Base-by-base conservation (phyloP, 352 stramenopile genomes). In the Phytophthora capsici region DNA sequence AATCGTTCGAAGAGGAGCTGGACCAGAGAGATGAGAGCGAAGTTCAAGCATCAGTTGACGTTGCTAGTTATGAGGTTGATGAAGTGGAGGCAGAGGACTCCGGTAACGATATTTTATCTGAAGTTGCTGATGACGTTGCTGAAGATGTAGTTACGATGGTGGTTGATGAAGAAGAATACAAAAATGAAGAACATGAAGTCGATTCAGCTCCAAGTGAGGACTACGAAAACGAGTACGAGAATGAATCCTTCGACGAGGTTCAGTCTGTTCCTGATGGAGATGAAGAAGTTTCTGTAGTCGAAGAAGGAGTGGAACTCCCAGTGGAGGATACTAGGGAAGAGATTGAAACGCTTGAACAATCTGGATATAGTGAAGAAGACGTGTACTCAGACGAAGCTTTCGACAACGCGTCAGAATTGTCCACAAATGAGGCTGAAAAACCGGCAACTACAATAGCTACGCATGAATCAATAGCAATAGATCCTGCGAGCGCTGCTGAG, bases 231-330 rank as follows among this genome's bases (percentile, higher is more conserved):
- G 73, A 76, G 7, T 82, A 84, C 22, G 66, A 71, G n/a, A 72
- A 86, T 26, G 80, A 86, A 26, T 78, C 73, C 6, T 89, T 88
- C 36, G 77, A 78, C 19, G 71, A 73, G 37, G 68, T 20, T 12
- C 63, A 75, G 3, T 69, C 67, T 17, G 38, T 43, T 30, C 25
- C 26, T 34, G 52, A 54, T 59, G 50, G 44, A 52, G 26, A 59
- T 16, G 41, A 3, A 38, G 12, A 34, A 2, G 14, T 12, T 23
- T 14, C 16, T 17, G 4, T 43, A 41, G 45, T 28, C 19, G 32
- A 64, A 34, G 25, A 28, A 28, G 25, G 4, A 28, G 25, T 3
- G 28, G 32, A 40, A n/a, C 20, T 14, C 3, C 19, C 32, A 4
- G n/a, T 7, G 2, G n/a, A 20, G 10, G 41, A 56, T 53, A 50